A percentile compares a stretch with the other conserved stretches of the same genome.
Conservation (phyloP, 768 basidiomycete genomes). For the Termitomyces sp. region DNA sequence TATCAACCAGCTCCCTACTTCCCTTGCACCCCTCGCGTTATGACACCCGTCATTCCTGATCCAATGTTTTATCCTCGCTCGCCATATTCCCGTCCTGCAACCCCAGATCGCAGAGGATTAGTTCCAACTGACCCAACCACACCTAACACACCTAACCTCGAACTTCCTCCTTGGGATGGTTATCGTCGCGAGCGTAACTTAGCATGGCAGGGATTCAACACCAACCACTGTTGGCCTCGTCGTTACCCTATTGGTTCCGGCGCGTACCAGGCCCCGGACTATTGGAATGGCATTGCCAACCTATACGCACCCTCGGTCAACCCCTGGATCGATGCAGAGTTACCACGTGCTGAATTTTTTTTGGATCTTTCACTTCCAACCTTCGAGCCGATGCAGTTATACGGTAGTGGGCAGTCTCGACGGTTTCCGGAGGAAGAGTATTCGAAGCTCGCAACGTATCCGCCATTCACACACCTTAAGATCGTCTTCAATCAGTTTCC, state of each 20-base stretch:
- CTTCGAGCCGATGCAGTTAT: neutral
- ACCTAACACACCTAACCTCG: neutral
- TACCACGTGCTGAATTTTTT: neutral
- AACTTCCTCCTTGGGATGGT: neutral
- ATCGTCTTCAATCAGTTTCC: neutral
- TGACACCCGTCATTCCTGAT: slow-evolving; percentile 1
- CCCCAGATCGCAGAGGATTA: neutral
- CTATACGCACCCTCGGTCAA: neutral
- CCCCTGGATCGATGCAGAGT: slow-evolving; percentile 4
- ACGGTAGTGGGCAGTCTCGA: neutral
- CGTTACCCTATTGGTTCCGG: neutral
- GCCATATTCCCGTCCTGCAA: neutral
- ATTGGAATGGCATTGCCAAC: neutral
- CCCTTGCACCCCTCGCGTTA: neutral
- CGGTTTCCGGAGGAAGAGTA: neutral
- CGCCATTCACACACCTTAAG: neutral
- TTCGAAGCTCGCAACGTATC: neutral
- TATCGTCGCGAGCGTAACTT: neutral
- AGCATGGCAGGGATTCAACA: neutral
- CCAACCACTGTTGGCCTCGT: neutral
- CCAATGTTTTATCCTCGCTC: neutral
- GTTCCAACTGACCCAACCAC: slow-evolving; percentile 2
- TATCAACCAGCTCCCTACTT: neutral
- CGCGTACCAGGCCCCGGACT: neutral
- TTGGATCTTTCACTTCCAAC: slow-evolving; percentile 3